Conservation (phyloP, 2,329 filamentous ascomycete species). For the Fusarium compactum region DNA sequence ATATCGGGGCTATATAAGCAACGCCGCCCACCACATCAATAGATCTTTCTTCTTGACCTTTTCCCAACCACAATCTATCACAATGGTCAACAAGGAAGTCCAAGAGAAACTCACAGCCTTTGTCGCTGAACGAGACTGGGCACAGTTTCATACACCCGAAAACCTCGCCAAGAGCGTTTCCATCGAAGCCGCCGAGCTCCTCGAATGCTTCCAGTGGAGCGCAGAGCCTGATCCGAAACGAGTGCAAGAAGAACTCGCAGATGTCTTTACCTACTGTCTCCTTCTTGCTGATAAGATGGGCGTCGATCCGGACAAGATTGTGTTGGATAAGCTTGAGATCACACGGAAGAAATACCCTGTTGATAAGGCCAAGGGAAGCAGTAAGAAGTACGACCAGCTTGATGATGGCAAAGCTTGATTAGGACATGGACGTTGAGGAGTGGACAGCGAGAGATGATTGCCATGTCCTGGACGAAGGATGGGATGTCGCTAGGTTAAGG, state of each 20-base stretch:
- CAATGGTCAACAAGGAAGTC: background rate
- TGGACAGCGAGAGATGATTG: too few relatives aligned
- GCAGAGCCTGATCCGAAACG: background rate
- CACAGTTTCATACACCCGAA: background rate
- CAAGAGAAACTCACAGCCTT: background rate
- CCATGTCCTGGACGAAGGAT: fast-evolving
- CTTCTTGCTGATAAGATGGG: background rate
- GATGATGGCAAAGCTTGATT: background rate
- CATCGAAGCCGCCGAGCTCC: background rate
- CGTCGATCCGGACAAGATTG: background rate
- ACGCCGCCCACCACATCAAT: background rate
- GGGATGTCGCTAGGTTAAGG: background rate
- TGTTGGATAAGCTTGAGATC: background rate
- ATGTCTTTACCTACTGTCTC: background rate
- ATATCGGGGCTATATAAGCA: background rate
- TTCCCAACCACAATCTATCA: fast-evolving
- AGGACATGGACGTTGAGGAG: fast-evolving
- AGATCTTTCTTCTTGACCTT: fast-evolving
- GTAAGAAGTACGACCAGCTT: background rate
- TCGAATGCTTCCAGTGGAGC: background rate
- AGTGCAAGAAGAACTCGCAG: background rate
- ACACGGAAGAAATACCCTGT: background rate
- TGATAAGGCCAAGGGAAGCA: background rate
- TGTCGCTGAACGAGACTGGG: conserved; percentile 3
- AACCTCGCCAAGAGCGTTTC: background rate